Percentiles rank a stretch among this genome's conserved stretches.
Conservation (phyloP, 1,284 basidiomycete genomes). For the Trametes versicolor region DNA sequence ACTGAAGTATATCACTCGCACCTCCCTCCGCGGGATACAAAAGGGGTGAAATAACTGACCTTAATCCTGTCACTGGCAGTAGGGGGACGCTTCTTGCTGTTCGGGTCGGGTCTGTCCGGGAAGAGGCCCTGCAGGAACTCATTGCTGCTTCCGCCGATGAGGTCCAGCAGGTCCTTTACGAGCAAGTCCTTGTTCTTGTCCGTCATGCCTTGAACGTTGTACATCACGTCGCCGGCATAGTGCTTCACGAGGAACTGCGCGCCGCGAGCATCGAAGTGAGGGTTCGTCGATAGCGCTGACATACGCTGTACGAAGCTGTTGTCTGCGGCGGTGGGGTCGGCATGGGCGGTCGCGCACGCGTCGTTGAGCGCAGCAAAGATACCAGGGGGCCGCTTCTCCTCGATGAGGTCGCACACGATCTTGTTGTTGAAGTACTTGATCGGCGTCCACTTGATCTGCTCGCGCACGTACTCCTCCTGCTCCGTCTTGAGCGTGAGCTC, state of each 20-base stretch:
- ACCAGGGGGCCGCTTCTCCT: conserved; percentile 95
- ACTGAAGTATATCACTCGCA: conserved; percentile 49
- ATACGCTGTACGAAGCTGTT: conserved; percentile 97
- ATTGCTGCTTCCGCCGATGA: conserved; percentile 85
- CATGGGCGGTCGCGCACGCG: conserved; percentile 97
- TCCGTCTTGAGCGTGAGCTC: conserved; percentile 99
- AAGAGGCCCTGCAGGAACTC: conserved; percentile 91
- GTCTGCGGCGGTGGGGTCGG: conserved; percentile 96
- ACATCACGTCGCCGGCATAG: conserved; percentile 99
- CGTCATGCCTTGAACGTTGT: conserved; percentile 98
- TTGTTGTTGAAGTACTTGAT: conserved; percentile 99
- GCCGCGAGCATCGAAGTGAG: conserved; percentile 94
- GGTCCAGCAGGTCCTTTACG: conserved; percentile 93
- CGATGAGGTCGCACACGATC: conserved; percentile 98
- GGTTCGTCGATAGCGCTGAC: conserved; percentile 81
- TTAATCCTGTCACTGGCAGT: conserved; percentile 99
- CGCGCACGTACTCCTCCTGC: conserved; percentile 98
- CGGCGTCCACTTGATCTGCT: conserved; percentile 99
- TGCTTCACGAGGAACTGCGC: conserved; percentile 92
- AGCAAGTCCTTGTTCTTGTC: conserved; percentile 99
- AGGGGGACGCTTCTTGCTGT: conserved; percentile 97
- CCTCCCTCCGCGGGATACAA: background rate
- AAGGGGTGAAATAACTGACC: conserved; percentile 50
- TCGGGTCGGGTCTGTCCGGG: conserved; percentile 95
- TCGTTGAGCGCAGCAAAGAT: conserved; percentile 99